These are phyloP conservation scores for Tremella fuciformis DNA, from an alignment of 768 basidiomycete species.

Conservation along the genomic window DNA sequence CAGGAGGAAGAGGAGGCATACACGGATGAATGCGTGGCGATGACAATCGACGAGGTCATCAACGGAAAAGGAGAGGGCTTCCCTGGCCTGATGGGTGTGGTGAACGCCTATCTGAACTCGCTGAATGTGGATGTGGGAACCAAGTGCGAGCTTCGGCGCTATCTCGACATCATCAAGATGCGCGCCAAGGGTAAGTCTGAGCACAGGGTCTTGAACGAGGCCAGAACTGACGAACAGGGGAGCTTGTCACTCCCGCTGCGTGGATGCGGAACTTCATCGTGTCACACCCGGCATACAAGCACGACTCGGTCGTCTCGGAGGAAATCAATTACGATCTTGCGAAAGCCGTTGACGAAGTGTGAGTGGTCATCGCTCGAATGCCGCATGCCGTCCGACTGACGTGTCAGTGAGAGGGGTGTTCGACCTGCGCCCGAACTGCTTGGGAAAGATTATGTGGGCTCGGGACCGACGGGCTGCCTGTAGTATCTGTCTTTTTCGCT, in stretches of 20 bases:
- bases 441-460: slow-evolving; percentile 42
- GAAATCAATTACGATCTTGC: slow-evolving; percentile 94
- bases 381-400: background rate
- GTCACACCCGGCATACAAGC: slow-evolving; percentile 83
- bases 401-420: slow-evolving; percentile 46
- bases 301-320: slow-evolving; percentile 85
- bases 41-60: slow-evolving; percentile 87
- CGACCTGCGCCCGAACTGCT: slow-evolving; percentile 45
- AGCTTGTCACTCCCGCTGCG: slow-evolving; percentile 77
- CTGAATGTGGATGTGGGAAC: slow-evolving; percentile 69
- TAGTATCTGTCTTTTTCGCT: slow-evolving; percentile 8
- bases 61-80: slow-evolving; percentile 78
- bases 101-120: slow-evolving; percentile 79
- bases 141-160: slow-evolving; percentile 65
- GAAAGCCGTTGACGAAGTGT: slow-evolving; percentile 87
- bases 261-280: slow-evolving; percentile 93
- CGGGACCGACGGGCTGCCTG: slow-evolving; percentile 40
- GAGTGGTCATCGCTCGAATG: slow-evolving; percentile 50
- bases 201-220: background rate
- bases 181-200: slow-evolving; percentile 71
- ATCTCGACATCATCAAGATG: slow-evolving; percentile 72
- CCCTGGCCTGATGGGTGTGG: slow-evolving; percentile 76
- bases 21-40: slow-evolving; percentile 79
- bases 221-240: slow-evolving; percentile 56
- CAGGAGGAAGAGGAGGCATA: slow-evolving; percentile 46